phyloP scores from a whole-genome alignment of 2,329 filamentous ascomycete species.

The Colletotrichum ledebouriae region DNA sequence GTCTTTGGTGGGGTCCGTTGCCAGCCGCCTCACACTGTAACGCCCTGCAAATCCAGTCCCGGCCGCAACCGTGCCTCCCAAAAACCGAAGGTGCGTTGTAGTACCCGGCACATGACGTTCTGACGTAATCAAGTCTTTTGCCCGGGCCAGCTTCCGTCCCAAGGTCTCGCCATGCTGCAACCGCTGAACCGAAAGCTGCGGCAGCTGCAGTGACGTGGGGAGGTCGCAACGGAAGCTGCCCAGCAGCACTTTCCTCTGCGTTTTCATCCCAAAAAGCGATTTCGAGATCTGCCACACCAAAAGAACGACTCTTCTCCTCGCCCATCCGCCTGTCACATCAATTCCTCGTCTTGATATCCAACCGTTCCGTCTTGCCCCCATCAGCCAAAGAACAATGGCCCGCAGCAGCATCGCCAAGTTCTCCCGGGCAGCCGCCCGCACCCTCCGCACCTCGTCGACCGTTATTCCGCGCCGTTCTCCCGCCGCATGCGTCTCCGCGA shows the following conservation, averaged over 20 bases:
- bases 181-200: slow-evolving; percentile 7
- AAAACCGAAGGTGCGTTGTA: slow-evolving; percentile 26
- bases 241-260: not conserved
- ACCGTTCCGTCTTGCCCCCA: not conserved
- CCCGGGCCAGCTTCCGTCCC: not conserved
- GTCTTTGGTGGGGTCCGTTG: slow-evolving; percentile 34
- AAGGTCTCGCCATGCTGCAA: not conserved
- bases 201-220: slow-evolving; percentile 41
- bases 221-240: slow-evolving; percentile 34
- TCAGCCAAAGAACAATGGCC: slow-evolving; percentile 46
- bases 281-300: slow-evolving; percentile 4
- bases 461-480: slow-evolving; percentile 28
- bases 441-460: slow-evolving; percentile 47
- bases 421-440: slow-evolving; percentile 53
- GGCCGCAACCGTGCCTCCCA: not conserved
- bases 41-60: not conserved
- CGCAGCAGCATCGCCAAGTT: slow-evolving; percentile 53
- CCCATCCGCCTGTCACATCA: not conserved
- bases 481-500: slow-evolving; percentile 28
- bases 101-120: slow-evolving; percentile 42
- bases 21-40: not conserved
- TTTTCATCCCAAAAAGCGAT: not conserved
- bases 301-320: not conserved
- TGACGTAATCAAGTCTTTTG: slow-evolving; percentile 18
- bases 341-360: not conserved